Conservation (phyloP, 768 basidiomycete genomes). For the Tricholoma furcatifolium region DNA sequence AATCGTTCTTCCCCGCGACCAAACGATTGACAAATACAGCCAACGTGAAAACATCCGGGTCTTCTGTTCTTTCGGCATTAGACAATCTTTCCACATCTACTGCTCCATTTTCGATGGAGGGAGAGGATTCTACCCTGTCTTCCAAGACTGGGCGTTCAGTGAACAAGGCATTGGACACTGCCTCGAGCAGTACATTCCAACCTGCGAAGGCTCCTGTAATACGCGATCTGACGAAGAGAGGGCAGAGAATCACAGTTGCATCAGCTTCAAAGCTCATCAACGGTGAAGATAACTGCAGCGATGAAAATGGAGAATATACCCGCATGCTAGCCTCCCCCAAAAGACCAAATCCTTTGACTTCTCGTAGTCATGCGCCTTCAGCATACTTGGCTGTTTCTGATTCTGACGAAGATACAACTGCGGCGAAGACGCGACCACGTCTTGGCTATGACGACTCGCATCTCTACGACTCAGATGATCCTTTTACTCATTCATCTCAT, state of each 20-base stretch:
- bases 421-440: background rate
- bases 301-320: constrained; percentile 6
- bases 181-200: background rate
- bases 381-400: constrained; percentile 10
- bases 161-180: background rate
- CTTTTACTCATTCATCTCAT: background rate
- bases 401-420: constrained; percentile 10
- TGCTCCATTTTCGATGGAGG: background rate
- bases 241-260: background rate
- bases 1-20: constrained; percentile 7
- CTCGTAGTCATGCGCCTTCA: background rate
- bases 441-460: constrained; percentile 5
- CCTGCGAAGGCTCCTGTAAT: background rate
- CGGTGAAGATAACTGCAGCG: background rate
- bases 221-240: constrained; percentile 12
- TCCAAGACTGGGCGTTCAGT: background rate
- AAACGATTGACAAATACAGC: background rate
- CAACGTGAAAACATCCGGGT: background rate
- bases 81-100: background rate
- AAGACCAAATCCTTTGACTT: constrained; percentile 10
- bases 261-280: background rate
- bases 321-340: constrained; percentile 8
- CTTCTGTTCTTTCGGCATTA: background rate
- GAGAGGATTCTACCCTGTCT: background rate
- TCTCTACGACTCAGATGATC: constrained; percentile 15